Evolutionary conservation across 208 protist genomes (phyloP).

Genomic region (Phytomonas francai): DNA sequence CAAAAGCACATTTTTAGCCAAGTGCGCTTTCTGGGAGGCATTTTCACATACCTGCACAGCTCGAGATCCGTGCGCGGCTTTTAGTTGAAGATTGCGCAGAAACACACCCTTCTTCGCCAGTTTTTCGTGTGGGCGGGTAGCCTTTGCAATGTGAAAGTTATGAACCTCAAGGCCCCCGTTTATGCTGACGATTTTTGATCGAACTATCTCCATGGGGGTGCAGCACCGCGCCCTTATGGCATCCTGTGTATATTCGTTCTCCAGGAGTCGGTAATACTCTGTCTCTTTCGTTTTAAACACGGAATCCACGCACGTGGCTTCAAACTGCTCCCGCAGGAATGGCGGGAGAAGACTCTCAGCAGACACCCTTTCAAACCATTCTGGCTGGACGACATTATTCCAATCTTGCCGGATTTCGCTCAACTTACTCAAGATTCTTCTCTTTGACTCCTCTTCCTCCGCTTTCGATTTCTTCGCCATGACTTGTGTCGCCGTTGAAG

Average conservation of each 20-base stretch:
- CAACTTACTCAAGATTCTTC: not conserved
- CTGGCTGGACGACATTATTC: not conserved
- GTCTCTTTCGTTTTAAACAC: constrained; percentile 52
- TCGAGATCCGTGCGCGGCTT: not conserved
- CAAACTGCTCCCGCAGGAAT: constrained; percentile 49
- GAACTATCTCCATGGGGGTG: constrained; percentile 73
- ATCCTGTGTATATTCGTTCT: constrained; percentile 75
- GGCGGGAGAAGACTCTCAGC: constrained; percentile 61
- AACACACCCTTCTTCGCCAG: constrained; percentile 76
- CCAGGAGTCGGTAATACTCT: constrained; percentile 58
- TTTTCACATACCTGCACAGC: not conserved
- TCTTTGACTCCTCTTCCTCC: not conserved
- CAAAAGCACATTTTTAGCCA: not conserved
- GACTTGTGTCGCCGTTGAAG: not conserved
- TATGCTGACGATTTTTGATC: constrained; percentile 56
- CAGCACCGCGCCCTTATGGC: constrained; percentile 60
- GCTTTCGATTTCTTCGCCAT: not conserved
- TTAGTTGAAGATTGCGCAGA: constrained; percentile 49
- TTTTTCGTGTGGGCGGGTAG: constrained; percentile 14
- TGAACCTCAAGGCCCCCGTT: constrained; percentile 38
- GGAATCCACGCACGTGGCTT: constrained; percentile 37
- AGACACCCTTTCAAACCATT: constrained; percentile 23
- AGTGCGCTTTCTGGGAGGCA: not conserved
- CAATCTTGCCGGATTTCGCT: not conserved
- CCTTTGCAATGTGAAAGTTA: constrained; percentile 77